Conservation (phyloP, 805 yeast genomes). For the Saccharomycopsis javanensis region DNA sequence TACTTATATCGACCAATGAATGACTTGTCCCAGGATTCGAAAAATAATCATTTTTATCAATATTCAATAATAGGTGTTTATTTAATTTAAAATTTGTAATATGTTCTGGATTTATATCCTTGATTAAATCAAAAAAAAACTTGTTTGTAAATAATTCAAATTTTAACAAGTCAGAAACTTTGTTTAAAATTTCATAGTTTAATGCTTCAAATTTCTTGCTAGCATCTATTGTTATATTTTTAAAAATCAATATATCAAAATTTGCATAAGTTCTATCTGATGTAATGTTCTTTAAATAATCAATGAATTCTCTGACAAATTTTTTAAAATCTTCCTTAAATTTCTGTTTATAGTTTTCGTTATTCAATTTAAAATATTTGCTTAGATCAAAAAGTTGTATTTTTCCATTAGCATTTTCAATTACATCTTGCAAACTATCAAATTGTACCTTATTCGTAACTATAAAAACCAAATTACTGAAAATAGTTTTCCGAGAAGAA, state of each 20-base stretch:
- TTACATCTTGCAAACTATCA: background rate
- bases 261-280: background rate
- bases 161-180: background rate
- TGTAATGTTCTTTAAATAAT: background rate
- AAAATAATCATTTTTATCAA: background rate
- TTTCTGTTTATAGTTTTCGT: background rate
- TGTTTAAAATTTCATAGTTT: conserved; percentile 1
- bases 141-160: conserved; percentile 6
- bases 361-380: background rate
- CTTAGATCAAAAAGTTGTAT: conserved; percentile 1
- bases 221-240: conserved; percentile 1
- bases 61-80: background rate
- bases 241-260: background rate
- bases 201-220: background rate
- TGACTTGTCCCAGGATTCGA: no score
- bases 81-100: background rate
- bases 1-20: background rate
- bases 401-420: conserved; percentile 9
- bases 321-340: background rate
- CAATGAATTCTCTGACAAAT: background rate
- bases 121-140: conserved; percentile 5
- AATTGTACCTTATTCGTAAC: conserved; percentile 3
- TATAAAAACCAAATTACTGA: conserved; percentile 2
- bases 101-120: background rate
- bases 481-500: background rate